Evolutionary conservation across 176 grass and related monocot genomes (phyloP).

Genomic region (Dactylis glomerata): DNA sequence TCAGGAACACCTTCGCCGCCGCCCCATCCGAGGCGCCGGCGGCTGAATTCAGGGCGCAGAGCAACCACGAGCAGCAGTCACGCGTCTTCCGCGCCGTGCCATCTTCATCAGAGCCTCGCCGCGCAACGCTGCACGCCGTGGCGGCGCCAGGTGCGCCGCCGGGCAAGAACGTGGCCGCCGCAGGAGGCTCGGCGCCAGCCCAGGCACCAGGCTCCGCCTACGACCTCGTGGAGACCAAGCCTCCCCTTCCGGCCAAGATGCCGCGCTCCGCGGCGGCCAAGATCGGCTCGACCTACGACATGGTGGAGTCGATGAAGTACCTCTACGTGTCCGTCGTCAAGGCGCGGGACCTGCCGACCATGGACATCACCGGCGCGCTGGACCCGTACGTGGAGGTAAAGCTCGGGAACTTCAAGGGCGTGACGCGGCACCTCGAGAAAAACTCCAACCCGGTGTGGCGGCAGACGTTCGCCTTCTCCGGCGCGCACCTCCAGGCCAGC

Average conservation of each 20-base stretch:
- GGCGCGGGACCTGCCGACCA: constrained; percentile 60
- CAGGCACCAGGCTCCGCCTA: too few relatives aligned
- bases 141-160: background rate
- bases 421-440: constrained; percentile 49
- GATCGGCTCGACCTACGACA: constrained; percentile 65
- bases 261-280: constrained; percentile 37
- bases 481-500: constrained; percentile 43
- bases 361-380: constrained; percentile 58
- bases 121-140: constrained; percentile 17
- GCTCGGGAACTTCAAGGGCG: constrained; percentile 69
- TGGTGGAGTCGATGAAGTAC: constrained; percentile 55
- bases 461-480: constrained; percentile 71
- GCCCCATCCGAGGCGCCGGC: background rate
- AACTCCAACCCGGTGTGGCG: constrained; percentile 70
- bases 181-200: background rate
- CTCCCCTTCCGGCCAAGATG: constrained; percentile 38
- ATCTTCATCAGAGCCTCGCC: background rate
- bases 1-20: constrained; percentile 28
- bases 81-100: constrained; percentile 36
- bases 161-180: background rate
- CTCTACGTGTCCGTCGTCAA: constrained; percentile 68
- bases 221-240: background rate
- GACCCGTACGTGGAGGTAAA: constrained; percentile 79
- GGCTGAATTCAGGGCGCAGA: background rate
- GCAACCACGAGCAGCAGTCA: background rate